phyloP scores from a whole-genome alignment of 805 yeast species.

The Ogataea saltuana region DNA sequence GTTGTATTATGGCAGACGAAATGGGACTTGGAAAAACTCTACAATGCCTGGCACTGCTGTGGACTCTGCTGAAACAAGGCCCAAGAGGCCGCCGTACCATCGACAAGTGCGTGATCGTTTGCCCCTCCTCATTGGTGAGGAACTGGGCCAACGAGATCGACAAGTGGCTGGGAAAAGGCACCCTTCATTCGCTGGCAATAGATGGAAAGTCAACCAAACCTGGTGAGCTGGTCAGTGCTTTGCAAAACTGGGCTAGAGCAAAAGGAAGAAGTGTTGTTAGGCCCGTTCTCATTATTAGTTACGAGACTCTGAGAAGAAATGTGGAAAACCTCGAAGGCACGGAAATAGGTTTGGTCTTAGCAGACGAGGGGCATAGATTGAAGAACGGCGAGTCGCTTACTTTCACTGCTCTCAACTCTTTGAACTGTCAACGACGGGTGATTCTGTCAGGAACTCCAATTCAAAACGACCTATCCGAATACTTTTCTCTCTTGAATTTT shows the following conservation, averaged over 20 bases:
- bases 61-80: slow-evolving; percentile 88
- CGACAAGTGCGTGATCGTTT: slow-evolving; percentile 86
- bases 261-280: slow-evolving; percentile 85
- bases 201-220: slow-evolving; percentile 86
- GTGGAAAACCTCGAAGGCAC: slow-evolving; percentile 71
- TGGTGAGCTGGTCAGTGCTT: slow-evolving; percentile 63
- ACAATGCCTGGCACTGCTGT: slow-evolving; percentile 85
- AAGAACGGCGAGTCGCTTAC: slow-evolving; percentile 92
- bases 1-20: slow-evolving; percentile 98
- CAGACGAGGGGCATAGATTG: slow-evolving; percentile 83
- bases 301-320: slow-evolving; percentile 88
- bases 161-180: slow-evolving; percentile 95
- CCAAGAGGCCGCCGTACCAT: slow-evolving; percentile 84
- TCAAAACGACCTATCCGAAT: slow-evolving; percentile 92
- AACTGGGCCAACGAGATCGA: slow-evolving; percentile 97
- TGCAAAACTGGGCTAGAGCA: slow-evolving; percentile 85
- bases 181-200: slow-evolving; percentile 81
- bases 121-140: slow-evolving; percentile 90
- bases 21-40: slow-evolving; percentile 94
- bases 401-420: slow-evolving; percentile 79
- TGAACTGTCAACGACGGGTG: slow-evolving; percentile 84
- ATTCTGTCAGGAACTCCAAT: slow-evolving; percentile 96
- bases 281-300: slow-evolving; percentile 91
- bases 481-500: slow-evolving; percentile 84
- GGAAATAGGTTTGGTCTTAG: slow-evolving; percentile 82